Evolutionary conservation across 164 flowering plant genomes (phyloP), one percentile per base, ranked within the genome.

Genomic region (Macadamia tetraphylla): DNA sequence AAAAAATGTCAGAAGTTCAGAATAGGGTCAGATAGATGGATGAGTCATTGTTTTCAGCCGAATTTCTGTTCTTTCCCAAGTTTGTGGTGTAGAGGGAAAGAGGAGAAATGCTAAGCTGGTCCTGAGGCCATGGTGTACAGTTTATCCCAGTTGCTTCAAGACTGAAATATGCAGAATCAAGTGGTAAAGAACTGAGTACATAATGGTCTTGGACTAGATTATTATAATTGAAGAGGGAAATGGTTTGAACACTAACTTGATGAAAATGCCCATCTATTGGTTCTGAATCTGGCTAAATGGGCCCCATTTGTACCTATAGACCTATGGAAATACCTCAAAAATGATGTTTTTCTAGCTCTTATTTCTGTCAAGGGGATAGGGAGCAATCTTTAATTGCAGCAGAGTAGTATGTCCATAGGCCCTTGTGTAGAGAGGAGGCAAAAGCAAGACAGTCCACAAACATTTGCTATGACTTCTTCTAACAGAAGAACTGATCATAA

Each of bases 301-400:
- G 65, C 6, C 64, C 52, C 29, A 15, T 29, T 67, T 48, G 23
- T 58, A 67, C n/a, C 60, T 8, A 61, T 44, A 63, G 44, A 58
- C 68, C 72, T 51, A 3, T 65, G 9, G 70, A 65, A 70, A 62
- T 69, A 72, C 74, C 62, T 64, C 5, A 52, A 72, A 35, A 73
- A 51, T 70, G 65, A 58, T 67, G 67, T 69, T 52, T 44, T 35
- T 43, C 44, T 58, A 53, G 42, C 56, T 67, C 74, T 81, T 23
- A 23, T 75, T 44, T 60, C 58, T 83, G 87, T 81, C 84, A 73
- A 81, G 71, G 69, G 73, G 81, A 76, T 78, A 73, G 83, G 84
- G 70, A 65, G 86, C 87, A 83, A 73, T 79, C 67, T 79, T 76
- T 76, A 67, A 83, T 76, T 83, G 75, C 81, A 77, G 76, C 56